Conservation (phyloP, 1,284 basidiomycete species). For the Trichosporon ovoides region DNA sequence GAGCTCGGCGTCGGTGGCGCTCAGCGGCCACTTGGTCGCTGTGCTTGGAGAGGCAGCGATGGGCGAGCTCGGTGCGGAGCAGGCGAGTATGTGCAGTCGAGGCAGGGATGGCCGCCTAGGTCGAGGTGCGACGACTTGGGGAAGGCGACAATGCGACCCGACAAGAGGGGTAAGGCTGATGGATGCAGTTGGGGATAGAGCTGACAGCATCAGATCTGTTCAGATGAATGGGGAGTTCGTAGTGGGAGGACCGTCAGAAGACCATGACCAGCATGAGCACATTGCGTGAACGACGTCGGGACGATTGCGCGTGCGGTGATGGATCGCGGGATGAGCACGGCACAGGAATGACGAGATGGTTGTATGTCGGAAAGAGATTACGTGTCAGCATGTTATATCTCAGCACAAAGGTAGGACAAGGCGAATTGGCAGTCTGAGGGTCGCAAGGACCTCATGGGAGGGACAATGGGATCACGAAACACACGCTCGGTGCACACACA, state of each 20-base stretch:
- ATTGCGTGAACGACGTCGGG: not conserved
- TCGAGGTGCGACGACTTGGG: not conserved
- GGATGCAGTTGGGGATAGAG: slow-evolving; percentile 2
- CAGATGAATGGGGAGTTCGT: not conserved
- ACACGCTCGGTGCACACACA: too few relatives aligned
- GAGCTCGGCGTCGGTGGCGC: not conserved
- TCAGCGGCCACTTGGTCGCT: slow-evolving; percentile 3
- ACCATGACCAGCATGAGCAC: not conserved
- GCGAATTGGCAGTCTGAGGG: not conserved
- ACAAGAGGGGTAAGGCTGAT: slow-evolving; percentile 3
- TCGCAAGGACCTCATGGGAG: not conserved
- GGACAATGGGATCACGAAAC: slow-evolving; percentile 4
- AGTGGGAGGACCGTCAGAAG: not conserved
- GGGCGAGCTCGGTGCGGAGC: not conserved
- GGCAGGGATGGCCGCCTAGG: not conserved
- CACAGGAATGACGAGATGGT: not conserved
- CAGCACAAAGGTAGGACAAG: not conserved
- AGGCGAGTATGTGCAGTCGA: slow-evolving; percentile 1
- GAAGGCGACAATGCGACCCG: slow-evolving; percentile 2
- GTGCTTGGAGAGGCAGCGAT: not conserved
- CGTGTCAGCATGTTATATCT: slow-evolving; percentile 2
- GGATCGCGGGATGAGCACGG: too few relatives aligned
- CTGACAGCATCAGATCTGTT: slow-evolving; percentile 5
- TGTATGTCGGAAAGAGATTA: not conserved
- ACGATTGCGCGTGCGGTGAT: not conserved